Percentiles rank a stretch among this genome's conserved stretches.
These are phyloP conservation scores for Cryptococcus sp. DNA, from an alignment of 1,284 basidiomycete species.

Conservation along the genomic window DNA sequence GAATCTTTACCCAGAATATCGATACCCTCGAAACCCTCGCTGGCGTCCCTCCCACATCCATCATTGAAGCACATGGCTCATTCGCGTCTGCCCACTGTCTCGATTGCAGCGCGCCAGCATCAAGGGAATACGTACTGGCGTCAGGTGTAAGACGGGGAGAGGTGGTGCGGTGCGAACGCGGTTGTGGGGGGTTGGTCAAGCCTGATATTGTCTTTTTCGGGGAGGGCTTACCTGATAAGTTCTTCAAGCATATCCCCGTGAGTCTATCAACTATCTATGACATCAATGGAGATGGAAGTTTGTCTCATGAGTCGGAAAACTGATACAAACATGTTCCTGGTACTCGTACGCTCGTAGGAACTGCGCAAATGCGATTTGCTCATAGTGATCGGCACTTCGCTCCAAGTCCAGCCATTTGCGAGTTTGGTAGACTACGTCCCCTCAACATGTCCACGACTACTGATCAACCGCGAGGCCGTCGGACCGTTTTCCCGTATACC, in stretches of 20 bases:
- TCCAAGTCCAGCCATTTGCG: constrained; percentile 60
- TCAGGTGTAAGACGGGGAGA: constrained; percentile 61
- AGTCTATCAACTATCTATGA: constrained; percentile 4
- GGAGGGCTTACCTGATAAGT: constrained; percentile 59
- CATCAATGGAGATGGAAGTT: not conserved
- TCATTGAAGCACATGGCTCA: constrained; percentile 93
- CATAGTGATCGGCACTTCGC: constrained; percentile 88
- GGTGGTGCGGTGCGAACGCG: constrained; percentile 63
- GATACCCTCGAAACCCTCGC: constrained; percentile 89
- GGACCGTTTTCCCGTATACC: constrained; percentile 44
- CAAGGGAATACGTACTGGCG: constrained; percentile 69
- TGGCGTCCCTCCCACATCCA: constrained; percentile 69
- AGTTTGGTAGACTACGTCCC: constrained; percentile 56
- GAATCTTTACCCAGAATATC: constrained; percentile 59
- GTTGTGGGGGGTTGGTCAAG: constrained; percentile 74
- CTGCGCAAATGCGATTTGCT: constrained; percentile 72
- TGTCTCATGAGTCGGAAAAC: not conserved
- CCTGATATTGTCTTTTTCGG: constrained; percentile 97
- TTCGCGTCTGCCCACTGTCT: constrained; percentile 82
- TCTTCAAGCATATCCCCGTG: constrained; percentile 47
- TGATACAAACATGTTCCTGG: not conserved
- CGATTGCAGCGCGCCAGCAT: constrained; percentile 61
- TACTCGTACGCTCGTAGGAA: constrained; percentile 32
- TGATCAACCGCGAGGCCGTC: constrained; percentile 60
- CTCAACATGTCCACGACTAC: constrained; percentile 52